A percentile compares a stretch with the other conserved stretches of the same genome.
These are phyloP conservation scores for Flaveria trinervia DNA, from an alignment of 129 eudicot species.

Conservation along the genomic window DNA sequence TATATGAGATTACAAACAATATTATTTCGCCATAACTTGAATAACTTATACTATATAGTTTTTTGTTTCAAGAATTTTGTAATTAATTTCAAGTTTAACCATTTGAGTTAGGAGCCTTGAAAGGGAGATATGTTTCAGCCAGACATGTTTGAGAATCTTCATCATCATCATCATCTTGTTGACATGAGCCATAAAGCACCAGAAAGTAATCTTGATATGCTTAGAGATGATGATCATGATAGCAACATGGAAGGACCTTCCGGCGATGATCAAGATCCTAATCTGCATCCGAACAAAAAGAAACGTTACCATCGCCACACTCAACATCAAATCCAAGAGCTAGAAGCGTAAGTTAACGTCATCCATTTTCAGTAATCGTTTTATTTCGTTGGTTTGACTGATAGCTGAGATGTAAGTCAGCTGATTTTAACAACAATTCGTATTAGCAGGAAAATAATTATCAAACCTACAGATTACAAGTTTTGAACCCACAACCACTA, in stretches of 20 bases:
- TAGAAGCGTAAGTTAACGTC: conserved; percentile 66
- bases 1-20: neutral
- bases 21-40: conserved; percentile 19
- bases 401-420: conserved; percentile 5
- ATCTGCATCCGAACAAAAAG: conserved; percentile 78
- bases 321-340: conserved; percentile 90
- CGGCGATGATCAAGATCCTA: conserved; percentile 93
- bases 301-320: conserved; percentile 98
- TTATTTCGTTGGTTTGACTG: neutral
- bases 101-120: conserved; percentile 2
- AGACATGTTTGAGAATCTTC: conserved; percentile 80
- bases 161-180: conserved; percentile 59
- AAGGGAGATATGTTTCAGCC: conserved; percentile 72
- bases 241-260: conserved; percentile 81
- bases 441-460: too few relatives aligned
- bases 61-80: conserved; percentile 7
- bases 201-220: conserved; percentile 67
- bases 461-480: too few relatives aligned
- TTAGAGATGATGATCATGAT: conserved; percentile 83
- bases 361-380: neutral
- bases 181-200: conserved; percentile 58
- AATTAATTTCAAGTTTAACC: neutral
- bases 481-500: too few relatives aligned
- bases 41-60: neutral
- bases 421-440: too few relatives aligned